Conservation (phyloP, 2,329 filamentous ascomycete genomes). For the Septoria petroselini region DNA sequence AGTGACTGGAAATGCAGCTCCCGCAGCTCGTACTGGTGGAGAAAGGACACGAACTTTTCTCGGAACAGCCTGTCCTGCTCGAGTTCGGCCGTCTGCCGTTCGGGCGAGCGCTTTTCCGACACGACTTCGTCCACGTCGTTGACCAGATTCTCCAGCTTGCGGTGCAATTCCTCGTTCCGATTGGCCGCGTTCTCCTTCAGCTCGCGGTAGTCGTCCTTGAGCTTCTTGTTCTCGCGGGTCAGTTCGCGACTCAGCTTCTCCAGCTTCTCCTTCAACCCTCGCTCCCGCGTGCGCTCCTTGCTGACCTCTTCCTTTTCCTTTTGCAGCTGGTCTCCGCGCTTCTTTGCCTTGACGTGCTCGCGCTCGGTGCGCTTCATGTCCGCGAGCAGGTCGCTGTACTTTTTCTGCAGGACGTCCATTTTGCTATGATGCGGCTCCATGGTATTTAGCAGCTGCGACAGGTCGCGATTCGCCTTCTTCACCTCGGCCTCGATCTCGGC, state of each 20-base stretch:
- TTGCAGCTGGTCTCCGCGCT: constrained; percentile 86
- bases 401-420: constrained; percentile 84
- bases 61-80: constrained; percentile 79
- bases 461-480: constrained; percentile 86
- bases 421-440: constrained; percentile 91
- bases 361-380: constrained; percentile 96
- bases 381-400: constrained; percentile 83
- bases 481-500: constrained; percentile 94
- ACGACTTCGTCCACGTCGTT: constrained; percentile 85
- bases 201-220: constrained; percentile 89
- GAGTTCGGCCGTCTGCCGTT: constrained; percentile 76
- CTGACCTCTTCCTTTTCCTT: constrained; percentile 93
- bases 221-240: constrained; percentile 95
- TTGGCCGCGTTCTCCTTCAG: constrained; percentile 81
- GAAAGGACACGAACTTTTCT: constrained; percentile 89
- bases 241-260: constrained; percentile 94
- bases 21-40: constrained; percentile 93
- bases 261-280: constrained; percentile 88
- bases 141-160: constrained; percentile 75
- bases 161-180: constrained; percentile 78
- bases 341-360: constrained; percentile 93
- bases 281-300: constrained; percentile 84
- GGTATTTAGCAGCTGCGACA: constrained; percentile 76
- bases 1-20: constrained; percentile 91
- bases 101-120: constrained; percentile 72